Evolutionary conservation across 495 filamentous ascomycete genomes (phyloP).

Genomic region (Talaromyces liani): DNA sequence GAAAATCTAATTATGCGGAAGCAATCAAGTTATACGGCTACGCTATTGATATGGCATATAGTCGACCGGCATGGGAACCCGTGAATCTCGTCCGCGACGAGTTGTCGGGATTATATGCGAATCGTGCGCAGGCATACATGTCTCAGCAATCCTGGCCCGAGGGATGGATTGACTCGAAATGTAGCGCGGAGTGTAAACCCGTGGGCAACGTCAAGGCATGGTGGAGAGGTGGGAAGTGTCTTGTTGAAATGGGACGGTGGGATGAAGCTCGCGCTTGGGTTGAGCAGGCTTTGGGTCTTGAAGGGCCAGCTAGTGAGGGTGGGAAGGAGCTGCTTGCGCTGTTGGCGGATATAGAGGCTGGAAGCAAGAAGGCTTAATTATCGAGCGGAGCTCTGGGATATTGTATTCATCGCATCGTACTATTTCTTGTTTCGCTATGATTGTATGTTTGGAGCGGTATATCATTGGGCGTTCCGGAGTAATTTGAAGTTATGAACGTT

Average conservation of each 20-base stretch:
- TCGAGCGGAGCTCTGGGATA: not conserved
- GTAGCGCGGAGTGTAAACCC: conserved; percentile 82
- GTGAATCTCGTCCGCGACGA: conserved; percentile 75
- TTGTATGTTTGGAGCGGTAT: not conserved
- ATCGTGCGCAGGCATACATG: conserved; percentile 89
- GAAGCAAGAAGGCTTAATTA: conserved; percentile 21
- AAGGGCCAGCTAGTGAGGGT: conserved; percentile 58
- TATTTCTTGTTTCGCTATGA: not conserved
- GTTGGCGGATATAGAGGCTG: conserved; percentile 59
- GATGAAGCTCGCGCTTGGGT: conserved; percentile 76
- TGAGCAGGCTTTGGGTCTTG: conserved; percentile 68
- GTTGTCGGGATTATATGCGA: conserved; percentile 66
- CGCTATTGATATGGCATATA: conserved; percentile 80
- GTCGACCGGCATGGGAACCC: conserved; percentile 82
- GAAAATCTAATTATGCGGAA: conserved; percentile 63
- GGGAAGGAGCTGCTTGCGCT: conserved; percentile 56
- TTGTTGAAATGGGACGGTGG: conserved; percentile 84
- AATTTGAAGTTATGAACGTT: not conserved
- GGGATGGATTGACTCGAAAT: conserved; percentile 74
- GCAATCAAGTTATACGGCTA: conserved; percentile 75
- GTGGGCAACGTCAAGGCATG: conserved; percentile 87
- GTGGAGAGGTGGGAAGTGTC: conserved; percentile 75
- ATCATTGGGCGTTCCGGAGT: not conserved
- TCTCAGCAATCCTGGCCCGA: conserved; percentile 70
- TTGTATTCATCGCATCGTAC: not conserved